Conservation (phyloP, 106 monocot species). For the Dendrobium nobile region DNA sequence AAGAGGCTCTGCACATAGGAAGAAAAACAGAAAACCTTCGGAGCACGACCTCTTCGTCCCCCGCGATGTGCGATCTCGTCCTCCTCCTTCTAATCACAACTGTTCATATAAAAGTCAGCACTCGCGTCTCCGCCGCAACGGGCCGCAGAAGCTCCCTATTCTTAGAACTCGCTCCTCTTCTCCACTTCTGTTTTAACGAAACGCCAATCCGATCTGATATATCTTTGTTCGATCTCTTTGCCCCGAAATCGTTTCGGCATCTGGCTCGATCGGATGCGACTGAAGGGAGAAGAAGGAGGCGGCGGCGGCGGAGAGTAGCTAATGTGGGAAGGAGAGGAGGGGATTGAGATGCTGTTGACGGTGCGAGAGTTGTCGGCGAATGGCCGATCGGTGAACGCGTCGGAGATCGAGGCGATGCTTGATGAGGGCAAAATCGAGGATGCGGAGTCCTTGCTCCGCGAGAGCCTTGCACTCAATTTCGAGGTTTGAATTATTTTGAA, state of each 20-base stretch:
- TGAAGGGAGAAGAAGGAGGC: neutral
- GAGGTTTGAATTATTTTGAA: constrained; percentile 36
- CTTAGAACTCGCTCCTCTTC: neutral
- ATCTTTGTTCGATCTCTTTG: neutral
- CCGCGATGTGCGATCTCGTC: constrained; percentile 5
- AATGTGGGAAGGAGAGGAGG: constrained; percentile 20
- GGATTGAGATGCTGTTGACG: constrained; percentile 13
- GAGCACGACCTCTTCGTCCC: neutral
- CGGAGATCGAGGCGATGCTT: constrained; percentile 62
- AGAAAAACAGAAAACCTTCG: neutral
- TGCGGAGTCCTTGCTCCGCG: constrained; percentile 81
- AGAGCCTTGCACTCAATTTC: constrained; percentile 82
- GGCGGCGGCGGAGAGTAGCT: neutral
- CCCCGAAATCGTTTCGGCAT: neutral
- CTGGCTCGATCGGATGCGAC: neutral
- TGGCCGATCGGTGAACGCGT: constrained; percentile 39
- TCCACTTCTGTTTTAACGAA: neutral
- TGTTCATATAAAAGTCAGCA: neutral
- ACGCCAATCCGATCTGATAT: neutral
- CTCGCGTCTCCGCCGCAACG: neutral
- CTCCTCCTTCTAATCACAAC: neutral
- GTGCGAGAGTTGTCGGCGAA: constrained; percentile 22
- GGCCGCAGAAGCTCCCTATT: neutral
- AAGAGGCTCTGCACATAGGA: neutral
- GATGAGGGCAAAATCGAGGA: constrained; percentile 85